Evolutionary conservation across 192 early-diverging fungal genomes (phyloP).

Genomic region (Coemansia sp.): DNA sequence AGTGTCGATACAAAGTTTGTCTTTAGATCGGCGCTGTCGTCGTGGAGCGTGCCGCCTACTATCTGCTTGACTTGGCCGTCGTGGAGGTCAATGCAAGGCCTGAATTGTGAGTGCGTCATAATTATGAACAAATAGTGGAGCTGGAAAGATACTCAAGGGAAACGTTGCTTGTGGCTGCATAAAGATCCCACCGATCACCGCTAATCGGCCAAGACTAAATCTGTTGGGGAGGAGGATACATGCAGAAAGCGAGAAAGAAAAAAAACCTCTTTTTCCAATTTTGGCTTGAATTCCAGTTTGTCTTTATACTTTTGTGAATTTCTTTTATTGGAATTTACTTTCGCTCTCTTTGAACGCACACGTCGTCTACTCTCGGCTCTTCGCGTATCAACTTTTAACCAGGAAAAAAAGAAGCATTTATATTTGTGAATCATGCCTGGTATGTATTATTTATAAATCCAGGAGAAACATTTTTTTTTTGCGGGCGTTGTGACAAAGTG

Average conservation of each 20-base stretch:
- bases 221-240: background rate
- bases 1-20: slow-evolving; percentile 95
- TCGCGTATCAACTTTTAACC: background rate
- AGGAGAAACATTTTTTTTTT: background rate
- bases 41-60: slow-evolving; percentile 89
- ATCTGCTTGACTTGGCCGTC: slow-evolving; percentile 98
- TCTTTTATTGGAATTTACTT: background rate
- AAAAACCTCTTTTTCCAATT: background rate
- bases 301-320: background rate
- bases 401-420: background rate
- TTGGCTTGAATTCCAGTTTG: background rate
- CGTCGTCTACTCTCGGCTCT: background rate
- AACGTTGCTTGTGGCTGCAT: background rate
- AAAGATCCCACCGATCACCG: background rate
- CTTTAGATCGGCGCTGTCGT: slow-evolving; percentile 59
- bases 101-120: slow-evolving; percentile 67
- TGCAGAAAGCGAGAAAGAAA: background rate
- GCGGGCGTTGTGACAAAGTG: too few species aligned
- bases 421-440: slow-evolving; percentile 4
- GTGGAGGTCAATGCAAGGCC: slow-evolving; percentile 99
- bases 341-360: background rate
- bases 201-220: background rate
- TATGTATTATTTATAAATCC: background rate
- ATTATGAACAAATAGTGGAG: background rate
- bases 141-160: background rate